These are phyloP conservation scores for Scedosporium apiospermum DNA, from an alignment of 2,329 filamentous ascomycete species.

Conservation along the genomic window DNA sequence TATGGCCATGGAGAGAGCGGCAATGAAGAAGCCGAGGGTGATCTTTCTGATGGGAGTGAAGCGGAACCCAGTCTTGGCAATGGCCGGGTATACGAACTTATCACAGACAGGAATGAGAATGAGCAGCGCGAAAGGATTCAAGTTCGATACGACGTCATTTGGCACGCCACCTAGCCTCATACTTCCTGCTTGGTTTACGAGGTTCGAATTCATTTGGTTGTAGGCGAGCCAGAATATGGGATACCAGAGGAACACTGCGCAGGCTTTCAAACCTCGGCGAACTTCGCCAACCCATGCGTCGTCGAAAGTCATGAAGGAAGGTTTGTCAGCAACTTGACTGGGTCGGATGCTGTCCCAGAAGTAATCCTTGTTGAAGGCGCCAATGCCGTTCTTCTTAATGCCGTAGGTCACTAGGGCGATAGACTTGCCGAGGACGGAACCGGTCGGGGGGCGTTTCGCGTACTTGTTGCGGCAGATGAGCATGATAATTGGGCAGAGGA, in stretches of 20 bases:
- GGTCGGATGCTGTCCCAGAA: constrained; percentile 66
- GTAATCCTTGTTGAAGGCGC: constrained; percentile 43
- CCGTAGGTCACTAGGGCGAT: constrained; percentile 37
- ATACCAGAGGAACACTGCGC: constrained; percentile 60
- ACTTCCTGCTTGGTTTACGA: constrained; percentile 54
- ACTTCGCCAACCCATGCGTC: constrained; percentile 73
- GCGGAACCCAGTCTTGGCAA: constrained; percentile 53
- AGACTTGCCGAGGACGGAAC: constrained; percentile 48
- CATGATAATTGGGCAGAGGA: constrained; percentile 53
- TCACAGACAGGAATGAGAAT: constrained; percentile 67
- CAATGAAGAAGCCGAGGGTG: constrained; percentile 56
- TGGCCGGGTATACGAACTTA: constrained; percentile 54
- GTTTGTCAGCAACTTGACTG: constrained; percentile 44
- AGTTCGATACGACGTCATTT: constrained; percentile 67
- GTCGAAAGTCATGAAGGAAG: constrained; percentile 67
- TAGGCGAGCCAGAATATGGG: constrained; percentile 50
- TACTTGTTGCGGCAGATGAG: constrained; percentile 50
- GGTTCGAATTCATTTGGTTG: constrained; percentile 35
- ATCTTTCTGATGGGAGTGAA: constrained; percentile 73
- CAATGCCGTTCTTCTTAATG: constrained; percentile 53
- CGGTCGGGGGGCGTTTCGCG: constrained; percentile 46
- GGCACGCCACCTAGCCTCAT: constrained; percentile 62
- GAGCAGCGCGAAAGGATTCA: constrained; percentile 65
- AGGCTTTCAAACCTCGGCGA: constrained; percentile 56
- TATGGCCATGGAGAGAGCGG: constrained; percentile 48